phyloP scores from a whole-genome alignment of 2,329 filamentous ascomycete species.

The Fusarium metavorans region DNA sequence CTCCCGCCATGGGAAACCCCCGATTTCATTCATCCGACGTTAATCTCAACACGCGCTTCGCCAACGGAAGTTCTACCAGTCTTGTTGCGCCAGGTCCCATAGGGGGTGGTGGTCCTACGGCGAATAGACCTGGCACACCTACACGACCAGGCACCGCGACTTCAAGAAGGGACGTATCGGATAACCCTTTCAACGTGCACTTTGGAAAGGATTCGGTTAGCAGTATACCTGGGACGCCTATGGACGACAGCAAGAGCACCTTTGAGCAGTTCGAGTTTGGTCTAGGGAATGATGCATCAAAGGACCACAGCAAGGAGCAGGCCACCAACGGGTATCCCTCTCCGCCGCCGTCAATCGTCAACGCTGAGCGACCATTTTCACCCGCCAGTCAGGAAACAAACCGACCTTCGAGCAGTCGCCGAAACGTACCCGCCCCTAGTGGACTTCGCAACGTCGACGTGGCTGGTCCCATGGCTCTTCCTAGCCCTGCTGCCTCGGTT shows the following conservation, averaged over 20 bases:
- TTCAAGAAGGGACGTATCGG: conserved; percentile 52
- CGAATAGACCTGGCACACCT: conserved; percentile 40
- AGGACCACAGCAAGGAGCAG: conserved; percentile 16
- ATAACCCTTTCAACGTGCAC: conserved; percentile 63
- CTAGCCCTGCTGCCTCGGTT: conserved; percentile 57
- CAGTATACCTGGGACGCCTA: conserved; percentile 42
- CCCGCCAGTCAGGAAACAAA: conserved; percentile 29
- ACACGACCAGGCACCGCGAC: conserved; percentile 51
- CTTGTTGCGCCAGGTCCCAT: conserved; percentile 50
- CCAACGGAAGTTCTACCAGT: conserved; percentile 52
- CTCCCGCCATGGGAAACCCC: conserved; percentile 40
- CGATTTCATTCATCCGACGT: conserved; percentile 54
- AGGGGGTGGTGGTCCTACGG: conserved; percentile 39
- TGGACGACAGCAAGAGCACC: conserved; percentile 50
- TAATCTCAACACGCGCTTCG: conserved; percentile 53
- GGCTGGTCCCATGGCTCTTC: conserved; percentile 50
- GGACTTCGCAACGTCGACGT: conserved; percentile 44
- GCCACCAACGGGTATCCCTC: conserved; percentile 50
- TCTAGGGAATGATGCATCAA: conserved; percentile 27
- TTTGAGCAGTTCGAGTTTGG: conserved; percentile 57
- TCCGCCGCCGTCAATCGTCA: conserved; percentile 52
- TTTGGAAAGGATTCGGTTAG: conserved; percentile 50
- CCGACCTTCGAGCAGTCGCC: conserved; percentile 33
- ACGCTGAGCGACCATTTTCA: conserved; percentile 45
- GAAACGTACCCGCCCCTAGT: conserved; percentile 38